Evolutionary conservation across 1,139 yeast species (phyloP), one percentile per base, ranked within the genome.

Genomic region (Trichomonascaceae sp.): DNA sequence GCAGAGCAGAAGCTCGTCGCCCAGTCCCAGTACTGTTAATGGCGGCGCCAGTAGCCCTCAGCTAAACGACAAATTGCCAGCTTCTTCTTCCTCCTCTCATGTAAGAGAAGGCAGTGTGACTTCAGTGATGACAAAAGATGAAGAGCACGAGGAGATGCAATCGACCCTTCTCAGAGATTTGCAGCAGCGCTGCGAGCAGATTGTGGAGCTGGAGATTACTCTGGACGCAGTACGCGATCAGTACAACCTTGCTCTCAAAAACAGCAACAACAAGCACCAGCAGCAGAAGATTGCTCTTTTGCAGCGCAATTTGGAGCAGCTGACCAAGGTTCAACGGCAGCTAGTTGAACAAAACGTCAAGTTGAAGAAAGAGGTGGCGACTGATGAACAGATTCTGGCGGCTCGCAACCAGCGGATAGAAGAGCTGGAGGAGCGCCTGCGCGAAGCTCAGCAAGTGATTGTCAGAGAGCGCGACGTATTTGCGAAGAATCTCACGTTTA

Each of bases 331-430:
- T 3, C 65, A 60, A 37, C 43, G 56, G 6, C 66, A 68, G 39
- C 51, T 70, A 15, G 60, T 64, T 26, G 69, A 66, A 32, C 73
- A 68, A 43, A 71, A 70, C 43, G 47, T 56, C 16, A 45, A 57
- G 16, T 46, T 70, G 23, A 59, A 59, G 43, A 62, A 54, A 37
- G 72, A 68, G 45, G 59, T 74, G 9, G 62, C 66, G 17, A 63
- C 74, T 13, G 65, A 76, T 31, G 74, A 74, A 40, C 68, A 71
- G 46, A 65, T 78, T 34, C 66, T 77, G 23, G 75, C 69, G 17
- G 63, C 73, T 17, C 65, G 85, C 35, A 74, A 73, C 40, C 66
- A 64, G 37, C 67, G 80, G 32, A 77, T 79, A 31, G 61, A 62
- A 35, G 64, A 67, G 28, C 60, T 80, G 38, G 77, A 76, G 44